Percentiles rank a stretch among this genome's conserved stretches.
Conservation (phyloP, 2,329 filamentous ascomycete species). For the Nemania sp. region DNA sequence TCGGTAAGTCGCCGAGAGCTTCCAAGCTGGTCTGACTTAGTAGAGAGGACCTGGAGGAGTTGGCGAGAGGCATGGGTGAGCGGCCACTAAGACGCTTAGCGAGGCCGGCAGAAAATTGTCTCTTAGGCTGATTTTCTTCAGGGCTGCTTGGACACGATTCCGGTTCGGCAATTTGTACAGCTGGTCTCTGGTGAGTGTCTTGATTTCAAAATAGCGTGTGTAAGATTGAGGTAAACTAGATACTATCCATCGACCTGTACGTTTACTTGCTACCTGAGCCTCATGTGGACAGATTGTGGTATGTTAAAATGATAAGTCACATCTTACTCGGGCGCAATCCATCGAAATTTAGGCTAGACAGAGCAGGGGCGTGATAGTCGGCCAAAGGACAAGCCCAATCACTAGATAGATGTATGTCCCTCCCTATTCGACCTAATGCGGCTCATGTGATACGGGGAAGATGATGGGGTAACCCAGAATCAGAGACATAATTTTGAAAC, state of each 20-base stretch:
- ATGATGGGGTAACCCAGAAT: constrained; percentile 6
- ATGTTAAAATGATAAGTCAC: background rate
- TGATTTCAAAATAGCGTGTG: constrained; percentile 12
- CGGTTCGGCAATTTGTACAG: constrained; percentile 70
- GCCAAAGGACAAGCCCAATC: background rate
- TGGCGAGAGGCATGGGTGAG: constrained; percentile 51
- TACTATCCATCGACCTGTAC: background rate
- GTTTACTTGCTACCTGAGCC: constrained; percentile 8
- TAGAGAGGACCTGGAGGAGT: constrained; percentile 61
- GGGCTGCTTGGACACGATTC: constrained; percentile 49
- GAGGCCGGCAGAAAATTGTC: constrained; percentile 59
- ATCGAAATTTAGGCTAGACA: background rate
- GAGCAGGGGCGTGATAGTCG: background rate
- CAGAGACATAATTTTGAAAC: background rate
- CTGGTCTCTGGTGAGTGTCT: constrained; percentile 50
- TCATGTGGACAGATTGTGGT: background rate
- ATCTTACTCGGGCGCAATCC: background rate
- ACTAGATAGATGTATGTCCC: background rate
- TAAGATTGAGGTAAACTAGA: constrained; percentile 7
- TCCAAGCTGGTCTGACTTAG: constrained; percentile 55
- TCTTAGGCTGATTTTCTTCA: constrained; percentile 56
- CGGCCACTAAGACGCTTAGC: constrained; percentile 60
- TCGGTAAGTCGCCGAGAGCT: constrained; percentile 43
- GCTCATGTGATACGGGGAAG: no score
- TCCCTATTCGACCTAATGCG: background rate